Percentiles rank a stretch among this genome's conserved stretches.
phyloP scores from a whole-genome alignment of 2,329 filamentous ascomycete genomes.

The Neoarthrinium moseri region DNA sequence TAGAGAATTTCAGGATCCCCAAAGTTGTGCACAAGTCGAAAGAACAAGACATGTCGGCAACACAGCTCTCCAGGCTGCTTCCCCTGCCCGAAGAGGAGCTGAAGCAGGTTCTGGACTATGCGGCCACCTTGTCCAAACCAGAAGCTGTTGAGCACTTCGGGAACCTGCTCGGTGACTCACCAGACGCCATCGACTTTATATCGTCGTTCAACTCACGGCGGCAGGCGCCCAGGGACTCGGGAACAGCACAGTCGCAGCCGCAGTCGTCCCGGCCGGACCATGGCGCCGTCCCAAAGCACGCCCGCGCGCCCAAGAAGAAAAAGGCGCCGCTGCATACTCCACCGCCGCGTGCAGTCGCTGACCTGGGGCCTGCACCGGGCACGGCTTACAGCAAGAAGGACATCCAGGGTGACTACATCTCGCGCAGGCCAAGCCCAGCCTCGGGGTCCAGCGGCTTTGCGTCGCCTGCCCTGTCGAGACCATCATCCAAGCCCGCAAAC shows the following conservation, averaged over 20 bases:
- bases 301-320: conserved; percentile 54
- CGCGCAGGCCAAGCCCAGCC: conserved; percentile 42
- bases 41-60: conserved; percentile 59
- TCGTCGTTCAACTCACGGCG: conserved; percentile 75
- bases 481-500: conserved; percentile 50
- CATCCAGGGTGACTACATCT: conserved; percentile 70
- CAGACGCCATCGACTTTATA: conserved; percentile 73
- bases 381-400: conserved; percentile 73
- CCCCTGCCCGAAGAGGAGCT: conserved; percentile 84
- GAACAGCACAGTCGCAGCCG: conserved; percentile 15
- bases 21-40: background rate
- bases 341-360: conserved; percentile 61
- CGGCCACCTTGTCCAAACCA: conserved; percentile 70
- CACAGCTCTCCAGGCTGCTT: conserved; percentile 76
- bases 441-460: conserved; percentile 34
- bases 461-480: conserved; percentile 37
- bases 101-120: conserved; percentile 81
- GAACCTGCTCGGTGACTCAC: conserved; percentile 83
- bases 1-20: too few species aligned
- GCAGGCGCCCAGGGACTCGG: conserved; percentile 42
- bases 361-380: conserved; percentile 62
- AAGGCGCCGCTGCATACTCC: conserved; percentile 63
- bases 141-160: conserved; percentile 82
- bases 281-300: conserved; percentile 48
- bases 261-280: conserved; percentile 22